These are phyloP conservation scores for Meira nashicola DNA, from an alignment of 1,284 basidiomycete species.

Conservation along the genomic window DNA sequence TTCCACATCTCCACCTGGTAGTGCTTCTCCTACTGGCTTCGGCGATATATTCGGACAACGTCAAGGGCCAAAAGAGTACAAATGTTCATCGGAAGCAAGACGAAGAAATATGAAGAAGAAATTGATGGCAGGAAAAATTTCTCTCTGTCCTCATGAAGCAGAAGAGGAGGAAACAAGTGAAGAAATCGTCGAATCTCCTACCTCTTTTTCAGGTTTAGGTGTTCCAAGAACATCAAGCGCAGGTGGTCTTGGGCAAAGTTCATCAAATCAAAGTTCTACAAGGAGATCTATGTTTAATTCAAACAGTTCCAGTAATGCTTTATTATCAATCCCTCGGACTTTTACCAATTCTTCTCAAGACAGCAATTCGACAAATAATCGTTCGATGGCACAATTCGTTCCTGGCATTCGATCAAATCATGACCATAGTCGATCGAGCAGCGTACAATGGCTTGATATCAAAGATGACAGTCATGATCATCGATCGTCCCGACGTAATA, in stretches of 20 bases:
- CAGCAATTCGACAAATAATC: background rate
- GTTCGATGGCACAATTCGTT: background rate
- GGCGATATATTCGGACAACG: background rate
- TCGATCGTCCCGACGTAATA: background rate
- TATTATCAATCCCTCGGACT: background rate
- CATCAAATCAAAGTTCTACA: too few relatives aligned
- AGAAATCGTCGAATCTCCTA: too few relatives aligned
- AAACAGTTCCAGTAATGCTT: background rate
- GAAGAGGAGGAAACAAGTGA: too few relatives aligned
- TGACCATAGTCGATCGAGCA: slow-evolving; percentile 2
- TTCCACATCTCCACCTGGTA: background rate
- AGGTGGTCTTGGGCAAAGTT: too few relatives aligned
- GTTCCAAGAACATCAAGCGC: too few relatives aligned
- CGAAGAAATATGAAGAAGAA: slow-evolving; percentile 24
- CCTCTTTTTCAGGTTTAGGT: too few relatives aligned
- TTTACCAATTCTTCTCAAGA: background rate
- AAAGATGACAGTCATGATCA: slow-evolving; percentile 20
- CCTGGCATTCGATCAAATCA: background rate
- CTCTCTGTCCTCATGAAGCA: slow-evolving; percentile 13
- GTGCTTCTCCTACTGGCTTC: background rate
- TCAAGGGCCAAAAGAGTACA: background rate
- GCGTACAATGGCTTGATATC: slow-evolving; percentile 35
- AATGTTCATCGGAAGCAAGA: slow-evolving; percentile 12
- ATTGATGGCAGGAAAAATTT: slow-evolving; percentile 25
- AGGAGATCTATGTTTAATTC: background rate